Evolutionary conservation across 257 asterid genomes (phyloP).

Genomic region (Scutellaria barbata): DNA sequence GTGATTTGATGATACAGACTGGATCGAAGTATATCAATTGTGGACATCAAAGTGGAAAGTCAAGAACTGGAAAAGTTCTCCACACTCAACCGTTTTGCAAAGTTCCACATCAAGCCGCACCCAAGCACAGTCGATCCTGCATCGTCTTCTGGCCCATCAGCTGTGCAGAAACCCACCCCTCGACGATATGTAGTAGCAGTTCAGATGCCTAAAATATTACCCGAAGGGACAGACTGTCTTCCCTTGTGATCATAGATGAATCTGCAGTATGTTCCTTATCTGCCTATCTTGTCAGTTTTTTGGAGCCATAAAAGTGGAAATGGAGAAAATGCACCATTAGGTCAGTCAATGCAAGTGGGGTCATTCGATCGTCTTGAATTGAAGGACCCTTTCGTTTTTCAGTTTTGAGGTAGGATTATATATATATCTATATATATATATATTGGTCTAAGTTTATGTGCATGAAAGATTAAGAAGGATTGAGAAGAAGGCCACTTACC

Average conservation of each 20-base stretch:
- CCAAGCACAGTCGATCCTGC: constrained; percentile 44
- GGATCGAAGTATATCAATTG: constrained; percentile 55
- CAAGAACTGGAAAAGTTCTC: constrained; percentile 72
- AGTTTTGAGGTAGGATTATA: constrained; percentile 45
- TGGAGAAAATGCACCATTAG: constrained; percentile 23
- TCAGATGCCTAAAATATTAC: constrained; percentile 68
- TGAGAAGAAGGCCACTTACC: constrained; percentile 31
- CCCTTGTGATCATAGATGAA: constrained; percentile 53
- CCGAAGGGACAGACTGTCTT: constrained; percentile 61
- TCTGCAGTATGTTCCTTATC: constrained; percentile 17
- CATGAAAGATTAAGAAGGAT: constrained; percentile 28
- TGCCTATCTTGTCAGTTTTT: neutral
- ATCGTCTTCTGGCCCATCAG: constrained; percentile 43
- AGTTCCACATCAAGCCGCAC: constrained; percentile 60
- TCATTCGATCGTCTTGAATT: constrained; percentile 39
- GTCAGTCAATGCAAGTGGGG: constrained; percentile 32
- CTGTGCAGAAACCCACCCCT: constrained; percentile 36
- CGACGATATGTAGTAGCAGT: constrained; percentile 61
- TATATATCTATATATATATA: constrained; percentile 23
- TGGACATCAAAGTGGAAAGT: constrained; percentile 57
- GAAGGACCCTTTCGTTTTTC: constrained; percentile 21
- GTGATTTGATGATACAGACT: constrained; percentile 59
- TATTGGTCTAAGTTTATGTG: constrained; percentile 40
- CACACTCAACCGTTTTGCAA: constrained; percentile 71
- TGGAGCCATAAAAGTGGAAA: constrained; percentile 7